Conservation (phyloP, 495 filamentous ascomycete species). For the Terfezia boudieri region DNA sequence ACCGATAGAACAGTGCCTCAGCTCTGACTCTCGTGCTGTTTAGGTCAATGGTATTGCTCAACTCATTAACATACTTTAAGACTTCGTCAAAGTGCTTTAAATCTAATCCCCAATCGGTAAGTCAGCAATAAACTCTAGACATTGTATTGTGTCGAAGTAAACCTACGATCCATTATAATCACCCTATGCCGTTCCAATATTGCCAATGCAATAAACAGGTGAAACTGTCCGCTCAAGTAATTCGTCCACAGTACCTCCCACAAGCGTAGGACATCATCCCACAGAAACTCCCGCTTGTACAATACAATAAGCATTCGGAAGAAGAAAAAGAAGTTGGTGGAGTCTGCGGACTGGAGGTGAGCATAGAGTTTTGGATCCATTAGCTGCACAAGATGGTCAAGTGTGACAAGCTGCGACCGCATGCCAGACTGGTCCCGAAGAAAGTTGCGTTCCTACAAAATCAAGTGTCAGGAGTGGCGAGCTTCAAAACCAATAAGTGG, state of each 20-base stretch:
- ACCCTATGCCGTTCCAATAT: constrained; percentile 88
- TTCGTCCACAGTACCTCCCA: constrained; percentile 96
- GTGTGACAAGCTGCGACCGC: constrained; percentile 67
- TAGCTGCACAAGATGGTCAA: constrained; percentile 84
- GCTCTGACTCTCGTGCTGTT: constrained; percentile 62
- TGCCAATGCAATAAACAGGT: constrained; percentile 80
- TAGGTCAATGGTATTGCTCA: constrained; percentile 80
- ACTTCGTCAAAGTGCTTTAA: constrained; percentile 91
- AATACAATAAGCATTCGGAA: constrained; percentile 96
- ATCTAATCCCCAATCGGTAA: constrained; percentile 21
- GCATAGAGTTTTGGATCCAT: constrained; percentile 89
- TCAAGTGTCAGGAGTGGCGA: no score
- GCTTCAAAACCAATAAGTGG: constrained; percentile 18
- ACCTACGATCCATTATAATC: constrained; percentile 61
- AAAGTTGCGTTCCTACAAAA: constrained; percentile 56
- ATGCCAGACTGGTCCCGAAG: constrained; percentile 89
- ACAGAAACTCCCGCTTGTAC: constrained; percentile 94
- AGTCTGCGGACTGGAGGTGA: constrained; percentile 72
- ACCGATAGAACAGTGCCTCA: constrained; percentile 68
- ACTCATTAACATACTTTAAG: constrained; percentile 93
- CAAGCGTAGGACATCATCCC: constrained; percentile 60
- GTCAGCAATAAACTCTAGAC: neutral
- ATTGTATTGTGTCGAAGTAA: neutral
- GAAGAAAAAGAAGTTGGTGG: constrained; percentile 98
- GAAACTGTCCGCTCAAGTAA: constrained; percentile 66